A percentile compares a stretch with the other conserved stretches of the same genome.
Conservation (phyloP, 306 rosid species). For the Begonia fuchsioides region DNA sequence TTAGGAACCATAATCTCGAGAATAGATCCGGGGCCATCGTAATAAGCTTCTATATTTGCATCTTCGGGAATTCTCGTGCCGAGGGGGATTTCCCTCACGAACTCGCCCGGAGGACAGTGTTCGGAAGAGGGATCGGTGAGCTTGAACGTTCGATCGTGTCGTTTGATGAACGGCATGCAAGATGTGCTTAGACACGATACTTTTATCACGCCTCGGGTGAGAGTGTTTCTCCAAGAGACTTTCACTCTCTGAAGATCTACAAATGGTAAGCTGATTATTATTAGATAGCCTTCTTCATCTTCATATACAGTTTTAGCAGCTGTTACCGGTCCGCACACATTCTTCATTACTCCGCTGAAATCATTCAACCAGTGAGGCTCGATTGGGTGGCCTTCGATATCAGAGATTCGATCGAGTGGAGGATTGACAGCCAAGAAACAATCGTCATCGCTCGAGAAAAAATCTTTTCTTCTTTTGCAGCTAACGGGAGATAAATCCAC, state of each 20-base stretch:
- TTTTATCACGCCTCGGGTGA: slow-evolving; percentile 68
- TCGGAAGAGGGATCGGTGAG: slow-evolving; percentile 70
- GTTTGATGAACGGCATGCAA: slow-evolving; percentile 57
- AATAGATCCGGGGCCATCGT: slow-evolving; percentile 74
- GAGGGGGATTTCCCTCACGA: slow-evolving; percentile 74
- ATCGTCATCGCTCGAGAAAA: slow-evolving; percentile 50
- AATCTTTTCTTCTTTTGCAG: slow-evolving; percentile 63
- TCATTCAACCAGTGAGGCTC: slow-evolving; percentile 56
- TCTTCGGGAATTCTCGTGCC: slow-evolving; percentile 83
- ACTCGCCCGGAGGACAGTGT: slow-evolving; percentile 90
- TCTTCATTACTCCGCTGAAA: slow-evolving; percentile 82
- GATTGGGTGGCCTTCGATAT: slow-evolving; percentile 38
- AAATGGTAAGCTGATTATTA: slow-evolving; percentile 65
- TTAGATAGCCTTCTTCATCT: slow-evolving; percentile 69
- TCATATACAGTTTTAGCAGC: slow-evolving; percentile 86
- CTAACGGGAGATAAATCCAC: slow-evolving; percentile 62
- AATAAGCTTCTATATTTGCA: slow-evolving; percentile 76
- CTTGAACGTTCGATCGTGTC: slow-evolving; percentile 77
- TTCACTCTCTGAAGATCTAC: slow-evolving; percentile 79
- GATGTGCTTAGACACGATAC: slow-evolving; percentile 78
- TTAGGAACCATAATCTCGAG: slow-evolving; percentile 92
- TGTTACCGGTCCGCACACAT: slow-evolving; percentile 71
- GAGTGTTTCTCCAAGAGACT: slow-evolving; percentile 85
- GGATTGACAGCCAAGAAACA: slow-evolving; percentile 68
- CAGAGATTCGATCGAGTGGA: slow-evolving; percentile 42